These are phyloP conservation scores for Calonectria multiphialidica DNA, from an alignment of 2,329 filamentous ascomycete species.

Conservation along the genomic window DNA sequence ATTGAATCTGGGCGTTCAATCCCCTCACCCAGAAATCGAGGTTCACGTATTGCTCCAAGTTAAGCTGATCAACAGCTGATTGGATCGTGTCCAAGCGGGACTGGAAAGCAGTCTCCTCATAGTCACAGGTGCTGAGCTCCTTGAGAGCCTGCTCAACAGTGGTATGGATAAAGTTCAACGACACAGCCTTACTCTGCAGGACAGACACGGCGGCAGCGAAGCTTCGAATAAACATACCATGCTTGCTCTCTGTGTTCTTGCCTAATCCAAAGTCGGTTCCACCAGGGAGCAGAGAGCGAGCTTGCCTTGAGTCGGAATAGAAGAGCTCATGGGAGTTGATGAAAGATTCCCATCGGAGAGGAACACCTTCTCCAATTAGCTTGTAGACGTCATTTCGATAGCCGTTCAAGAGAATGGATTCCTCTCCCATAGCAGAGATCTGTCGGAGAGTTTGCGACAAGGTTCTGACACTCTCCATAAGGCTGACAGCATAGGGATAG, in stretches of 20 bases:
- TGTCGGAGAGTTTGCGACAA: constrained; percentile 88
- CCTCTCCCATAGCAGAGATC: constrained; percentile 87
- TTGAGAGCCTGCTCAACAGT: constrained; percentile 83
- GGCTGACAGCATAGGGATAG: constrained; percentile 95
- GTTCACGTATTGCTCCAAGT: constrained; percentile 96
- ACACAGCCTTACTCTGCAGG: constrained; percentile 87
- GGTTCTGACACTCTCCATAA: constrained; percentile 99
- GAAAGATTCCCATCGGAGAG: constrained; percentile 96
- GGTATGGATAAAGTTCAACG: constrained; percentile 82
- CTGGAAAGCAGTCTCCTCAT: constrained; percentile 84
- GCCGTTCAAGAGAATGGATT: constrained; percentile 87
- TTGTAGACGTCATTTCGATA: constrained; percentile 92
- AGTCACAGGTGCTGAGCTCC: constrained; percentile 87
- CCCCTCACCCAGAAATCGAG: constrained; percentile 89
- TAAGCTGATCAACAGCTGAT: constrained; percentile 93
- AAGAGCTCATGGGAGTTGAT: constrained; percentile 94
- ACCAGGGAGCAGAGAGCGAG: constrained; percentile 56
- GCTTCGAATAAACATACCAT: constrained; percentile 95
- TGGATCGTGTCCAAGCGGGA: constrained; percentile 88
- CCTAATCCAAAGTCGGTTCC: constrained; percentile 56
- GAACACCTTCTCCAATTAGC: constrained; percentile 87
- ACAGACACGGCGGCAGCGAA: constrained; percentile 90
- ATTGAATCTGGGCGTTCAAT: constrained; percentile 88
- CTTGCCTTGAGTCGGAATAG: constrained; percentile 65
- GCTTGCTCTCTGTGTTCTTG: constrained; percentile 84